Percentiles rank a stretch among this genome's conserved stretches.
phyloP scores from a whole-genome alignment of 139 green algal species.

The Chlorella vulgaris region DNA sequence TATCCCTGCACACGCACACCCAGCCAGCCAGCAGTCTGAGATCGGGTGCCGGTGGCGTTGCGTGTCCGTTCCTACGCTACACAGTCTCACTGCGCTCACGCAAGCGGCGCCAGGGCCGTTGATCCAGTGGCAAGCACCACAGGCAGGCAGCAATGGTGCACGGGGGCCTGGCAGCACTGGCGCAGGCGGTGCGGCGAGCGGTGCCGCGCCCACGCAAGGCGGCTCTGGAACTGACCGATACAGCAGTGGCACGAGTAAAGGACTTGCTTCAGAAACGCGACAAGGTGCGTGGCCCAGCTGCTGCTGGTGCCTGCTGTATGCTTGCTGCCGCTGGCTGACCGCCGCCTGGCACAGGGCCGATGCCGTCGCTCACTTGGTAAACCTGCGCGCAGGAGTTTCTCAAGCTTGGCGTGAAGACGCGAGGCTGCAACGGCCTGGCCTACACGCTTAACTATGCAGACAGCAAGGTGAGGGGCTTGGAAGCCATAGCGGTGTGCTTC shows the following conservation, averaged over 20 bases:
- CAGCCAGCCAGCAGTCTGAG: no score
- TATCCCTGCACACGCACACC: no score
- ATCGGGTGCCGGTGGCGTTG: background rate
- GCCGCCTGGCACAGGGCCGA: no score
- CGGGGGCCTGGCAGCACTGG: constrained; percentile 43
- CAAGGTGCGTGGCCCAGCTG: constrained; percentile 65
- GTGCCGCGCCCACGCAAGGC: constrained; percentile 62
- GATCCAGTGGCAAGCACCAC: background rate
- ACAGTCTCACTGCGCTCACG: background rate
- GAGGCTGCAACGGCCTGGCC: constrained; percentile 95
- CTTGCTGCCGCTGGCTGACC: background rate
- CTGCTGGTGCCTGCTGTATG: background rate
- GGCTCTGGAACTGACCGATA: constrained; percentile 87
- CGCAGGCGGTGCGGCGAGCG: constrained; percentile 35
- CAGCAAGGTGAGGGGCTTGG: constrained; percentile 33
- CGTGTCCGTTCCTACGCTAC: background rate
- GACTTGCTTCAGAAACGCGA: constrained; percentile 76
- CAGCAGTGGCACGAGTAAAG: constrained; percentile 78
- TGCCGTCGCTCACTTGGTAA: no score
- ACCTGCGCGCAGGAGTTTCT: constrained; percentile 90
- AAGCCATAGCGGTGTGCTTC: no score
- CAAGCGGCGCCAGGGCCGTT: background rate
- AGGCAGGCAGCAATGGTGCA: constrained; percentile 49
- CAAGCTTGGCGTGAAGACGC: constrained; percentile 88
- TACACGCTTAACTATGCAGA: constrained; percentile 98